These are phyloP conservation scores for Euphorbia celastroides DNA, from an alignment of 441 rosid species.

Conservation along the genomic window DNA sequence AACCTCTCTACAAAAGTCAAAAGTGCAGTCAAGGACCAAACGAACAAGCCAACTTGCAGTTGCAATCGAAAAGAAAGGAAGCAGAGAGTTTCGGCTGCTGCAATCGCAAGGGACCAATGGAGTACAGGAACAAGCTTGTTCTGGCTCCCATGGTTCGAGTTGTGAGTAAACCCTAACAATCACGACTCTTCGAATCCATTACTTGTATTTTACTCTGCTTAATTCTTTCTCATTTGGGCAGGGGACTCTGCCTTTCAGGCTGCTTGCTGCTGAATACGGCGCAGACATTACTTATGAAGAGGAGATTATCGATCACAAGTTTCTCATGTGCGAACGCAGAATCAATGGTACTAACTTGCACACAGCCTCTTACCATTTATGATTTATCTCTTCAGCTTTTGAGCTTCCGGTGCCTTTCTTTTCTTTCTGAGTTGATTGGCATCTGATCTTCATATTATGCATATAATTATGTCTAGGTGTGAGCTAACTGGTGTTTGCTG, in stretches of 20 bases:
- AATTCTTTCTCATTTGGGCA: conserved; percentile 14
- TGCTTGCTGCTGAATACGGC: conserved; percentile 72
- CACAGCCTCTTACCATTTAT: too few species aligned
- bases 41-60: too few species aligned
- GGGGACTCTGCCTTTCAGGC: conserved; percentile 73
- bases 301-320: conserved; percentile 72
- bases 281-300: conserved; percentile 82
- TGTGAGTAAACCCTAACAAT: conserved; percentile 33
- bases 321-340: conserved; percentile 61
- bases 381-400: too few species aligned
- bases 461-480: not conserved
- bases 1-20: too few species aligned
- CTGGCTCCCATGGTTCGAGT: conserved; percentile 97
- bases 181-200: not conserved
- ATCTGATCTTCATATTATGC: not conserved
- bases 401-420: too few species aligned
- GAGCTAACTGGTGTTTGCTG: not conserved
- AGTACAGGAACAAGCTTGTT: conserved; percentile 65
- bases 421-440: not conserved
- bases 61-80: not conserved
- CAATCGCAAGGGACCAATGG: conserved; percentile 36
- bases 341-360: conserved; percentile 37
- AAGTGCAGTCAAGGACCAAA: too few species aligned
- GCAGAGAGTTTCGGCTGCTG: not conserved
- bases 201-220: not conserved